Evolutionary conservation across 208 protist species (phyloP).

Genomic region (Acanthamoeba pearcei): DNA sequence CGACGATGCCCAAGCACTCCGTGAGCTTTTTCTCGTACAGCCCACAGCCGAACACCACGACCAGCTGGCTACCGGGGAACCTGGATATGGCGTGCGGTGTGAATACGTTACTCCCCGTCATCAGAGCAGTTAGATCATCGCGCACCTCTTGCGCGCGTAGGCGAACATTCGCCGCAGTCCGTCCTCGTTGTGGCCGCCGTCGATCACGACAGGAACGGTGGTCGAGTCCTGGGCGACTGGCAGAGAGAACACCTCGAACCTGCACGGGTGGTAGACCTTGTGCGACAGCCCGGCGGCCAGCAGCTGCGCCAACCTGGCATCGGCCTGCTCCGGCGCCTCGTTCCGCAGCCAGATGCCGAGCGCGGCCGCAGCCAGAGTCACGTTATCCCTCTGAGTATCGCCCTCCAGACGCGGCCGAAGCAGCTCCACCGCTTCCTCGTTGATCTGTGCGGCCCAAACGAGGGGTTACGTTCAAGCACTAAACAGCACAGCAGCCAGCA

Average conservation of each 20-base stretch:
- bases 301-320: neutral
- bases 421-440: slow-evolving; percentile 13
- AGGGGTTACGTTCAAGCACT: no score
- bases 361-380: neutral
- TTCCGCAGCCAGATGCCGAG: neutral
- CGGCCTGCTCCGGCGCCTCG: neutral
- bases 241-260: neutral
- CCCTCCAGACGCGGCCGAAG: neutral
- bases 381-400: slow-evolving; percentile 19
- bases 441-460: neutral
- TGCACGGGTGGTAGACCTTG: slow-evolving; percentile 29
- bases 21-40: slow-evolving; percentile 30
- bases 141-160: slow-evolving; percentile 5
- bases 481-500: no score
- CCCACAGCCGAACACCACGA: neutral
- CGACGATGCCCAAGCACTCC: neutral
- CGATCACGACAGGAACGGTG: neutral
- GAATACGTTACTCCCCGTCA: no score
- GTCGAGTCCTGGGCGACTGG: neutral
- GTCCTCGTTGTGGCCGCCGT: slow-evolving; percentile 45
- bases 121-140: neutral
- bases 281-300: neutral
- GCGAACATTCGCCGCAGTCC: neutral
- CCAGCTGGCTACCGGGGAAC: neutral
- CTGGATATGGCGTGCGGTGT: neutral